Evolutionary conservation across 345 rosid species (phyloP), one percentile per base, ranked within the genome.

Genomic region (Eucalyptus sp.): DNA sequence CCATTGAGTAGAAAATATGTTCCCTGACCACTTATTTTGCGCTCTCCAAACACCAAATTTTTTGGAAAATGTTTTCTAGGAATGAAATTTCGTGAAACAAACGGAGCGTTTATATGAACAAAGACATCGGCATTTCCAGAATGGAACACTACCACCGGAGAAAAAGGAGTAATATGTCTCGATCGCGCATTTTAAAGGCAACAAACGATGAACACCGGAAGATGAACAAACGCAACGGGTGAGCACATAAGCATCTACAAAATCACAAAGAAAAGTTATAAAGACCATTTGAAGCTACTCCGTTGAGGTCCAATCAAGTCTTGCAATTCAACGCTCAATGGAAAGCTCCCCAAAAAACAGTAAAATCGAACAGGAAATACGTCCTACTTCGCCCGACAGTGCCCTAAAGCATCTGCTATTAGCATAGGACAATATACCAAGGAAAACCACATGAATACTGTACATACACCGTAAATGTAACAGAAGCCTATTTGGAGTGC

Each of bases 31-130:
- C 10, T 3, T 18, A 52, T 52, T 18, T 20, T 52, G 10, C 25
- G 25, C 58, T 52, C 58, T 52, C 10, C 58, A 52, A 52, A 20
- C 58, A 52, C 25, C 58, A 52, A 18, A 1, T 18, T 1, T 52
- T 52, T 52, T 18, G 24, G 0, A 52, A 52, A 52, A 52, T 3
- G 0, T 18, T 18, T 52, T 52, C 10, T 52, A 0, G 4, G 17
- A 52, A 52, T 6, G 7, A 52, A 52, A 18, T 7, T 51, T 0
- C 24, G 0, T 7, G 24, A 52, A 52, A 52, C 10, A 52, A 52
- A 52, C 25, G 18, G 0, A 3, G 58, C 10, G 10, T 18, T 52
- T 52, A 52, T 43, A 71, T 37, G 83, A 71, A 18, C 27, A 71
- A 71, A 71, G 46, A 71, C 8, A 3, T 9, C 27, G 10, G 46